Conservation (phyloP, 169 alveolate species). For the Perkinsus chesapeaki region DNA sequence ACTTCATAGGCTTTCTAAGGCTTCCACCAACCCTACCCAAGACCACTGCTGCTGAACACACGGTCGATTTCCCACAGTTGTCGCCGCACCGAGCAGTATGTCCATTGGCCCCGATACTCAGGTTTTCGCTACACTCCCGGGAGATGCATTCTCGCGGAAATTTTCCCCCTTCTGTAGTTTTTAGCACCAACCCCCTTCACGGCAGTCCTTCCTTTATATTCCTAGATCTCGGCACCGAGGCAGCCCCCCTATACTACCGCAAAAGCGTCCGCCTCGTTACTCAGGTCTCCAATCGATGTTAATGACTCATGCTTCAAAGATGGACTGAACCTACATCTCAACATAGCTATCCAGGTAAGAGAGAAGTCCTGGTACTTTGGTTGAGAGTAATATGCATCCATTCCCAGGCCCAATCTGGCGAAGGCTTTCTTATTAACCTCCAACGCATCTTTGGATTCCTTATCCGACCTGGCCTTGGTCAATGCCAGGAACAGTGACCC, state of each 20-base stretch:
- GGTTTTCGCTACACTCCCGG: no score
- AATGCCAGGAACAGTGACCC: not conserved
- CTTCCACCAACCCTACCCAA: no score
- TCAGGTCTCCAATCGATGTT: not conserved
- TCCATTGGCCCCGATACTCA: no score
- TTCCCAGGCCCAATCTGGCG: not conserved
- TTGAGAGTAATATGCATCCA: not conserved
- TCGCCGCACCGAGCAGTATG: no score
- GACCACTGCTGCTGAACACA: no score
- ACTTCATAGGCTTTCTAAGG: no score
- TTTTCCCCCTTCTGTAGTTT: no score
- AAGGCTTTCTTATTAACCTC: not conserved
- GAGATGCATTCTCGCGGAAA: no score
- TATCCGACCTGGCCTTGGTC: not conserved
- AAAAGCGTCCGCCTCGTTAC: not conserved
- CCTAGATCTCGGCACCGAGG: no score
- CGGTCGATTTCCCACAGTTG: no score
- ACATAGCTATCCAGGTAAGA: not conserved
- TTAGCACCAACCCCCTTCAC: no score
- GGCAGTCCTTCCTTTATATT: no score
- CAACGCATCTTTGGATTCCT: not conserved
- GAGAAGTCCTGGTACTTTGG: not conserved
- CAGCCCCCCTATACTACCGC: not conserved
- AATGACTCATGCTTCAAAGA: not conserved
- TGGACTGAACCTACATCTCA: not conserved